These are phyloP conservation scores for Alternaria incomplexa DNA, from an alignment of 2,329 filamentous ascomycete genomes.

Conservation along the genomic window DNA sequence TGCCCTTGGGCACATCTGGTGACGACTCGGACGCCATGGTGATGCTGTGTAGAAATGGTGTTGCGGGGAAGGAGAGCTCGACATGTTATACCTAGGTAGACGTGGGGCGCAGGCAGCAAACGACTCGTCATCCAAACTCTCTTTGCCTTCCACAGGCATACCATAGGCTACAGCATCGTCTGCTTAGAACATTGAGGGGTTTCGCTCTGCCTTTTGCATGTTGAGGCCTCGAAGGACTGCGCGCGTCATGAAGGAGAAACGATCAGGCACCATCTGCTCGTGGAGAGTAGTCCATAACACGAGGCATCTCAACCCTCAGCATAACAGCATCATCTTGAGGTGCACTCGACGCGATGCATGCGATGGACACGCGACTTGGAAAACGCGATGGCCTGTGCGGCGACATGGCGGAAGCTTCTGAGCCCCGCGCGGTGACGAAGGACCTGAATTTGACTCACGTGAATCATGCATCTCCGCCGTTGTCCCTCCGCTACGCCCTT, in stretches of 20 bases:
- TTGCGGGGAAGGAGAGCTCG: constrained; percentile 16
- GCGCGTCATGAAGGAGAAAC: background rate
- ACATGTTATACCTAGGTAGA: constrained; percentile 6
- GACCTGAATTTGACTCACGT: constrained; percentile 42
- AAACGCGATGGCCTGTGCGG: constrained; percentile 28
- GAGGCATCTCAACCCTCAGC: background rate
- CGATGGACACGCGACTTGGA: constrained; percentile 7
- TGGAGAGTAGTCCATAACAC: background rate
- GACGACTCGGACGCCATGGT: constrained; percentile 39
- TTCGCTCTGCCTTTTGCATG: background rate
- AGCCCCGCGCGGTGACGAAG: constrained; percentile 35
- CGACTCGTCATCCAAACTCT: constrained; percentile 6
- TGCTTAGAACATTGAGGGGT: background rate
- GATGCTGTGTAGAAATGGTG: constrained; percentile 11
- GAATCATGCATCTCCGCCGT: constrained; percentile 30
- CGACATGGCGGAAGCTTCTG: constrained; percentile 6
- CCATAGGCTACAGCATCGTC: background rate
- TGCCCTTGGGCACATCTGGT: constrained; percentile 38
- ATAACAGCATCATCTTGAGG: background rate
- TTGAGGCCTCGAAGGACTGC: background rate
- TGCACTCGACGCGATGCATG: background rate
- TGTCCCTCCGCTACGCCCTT: constrained; percentile 24
- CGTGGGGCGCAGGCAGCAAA: constrained; percentile 28
- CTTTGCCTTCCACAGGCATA: background rate
- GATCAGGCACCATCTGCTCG: background rate